Percentiles rank a stretch among this genome's conserved stretches.
Conservation (phyloP, 2,329 filamentous ascomycete genomes). For the Alternaria sp. region DNA sequence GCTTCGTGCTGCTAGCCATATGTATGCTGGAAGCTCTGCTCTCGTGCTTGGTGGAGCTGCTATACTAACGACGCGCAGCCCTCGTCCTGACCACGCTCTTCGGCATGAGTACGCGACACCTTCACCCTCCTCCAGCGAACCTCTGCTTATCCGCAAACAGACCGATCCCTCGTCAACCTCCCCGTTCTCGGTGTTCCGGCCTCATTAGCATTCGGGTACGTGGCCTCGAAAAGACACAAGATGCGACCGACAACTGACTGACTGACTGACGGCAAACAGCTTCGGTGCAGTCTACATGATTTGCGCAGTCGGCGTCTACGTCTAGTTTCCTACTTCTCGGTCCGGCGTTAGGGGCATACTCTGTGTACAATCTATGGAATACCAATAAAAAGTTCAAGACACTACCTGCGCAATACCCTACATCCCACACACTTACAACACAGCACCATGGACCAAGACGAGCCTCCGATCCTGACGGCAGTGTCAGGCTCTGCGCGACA, state of each 20-base stretch:
- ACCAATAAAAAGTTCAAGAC: constrained; percentile 48
- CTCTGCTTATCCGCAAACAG: constrained; percentile 70
- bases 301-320: constrained; percentile 97
- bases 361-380: constrained; percentile 50
- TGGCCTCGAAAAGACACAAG: constrained; percentile 15
- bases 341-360: constrained; percentile 39
- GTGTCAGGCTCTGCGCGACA: constrained; percentile 81
- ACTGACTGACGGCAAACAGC: constrained; percentile 57
- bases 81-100: constrained; percentile 80
- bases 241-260: background rate
- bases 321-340: constrained; percentile 63
- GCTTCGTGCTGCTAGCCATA: constrained; percentile 75
- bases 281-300: constrained; percentile 98
- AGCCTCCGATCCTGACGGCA: constrained; percentile 71
- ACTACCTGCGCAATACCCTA: constrained; percentile 11
- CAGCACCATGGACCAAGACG: constrained; percentile 40
- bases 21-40: constrained; percentile 55
- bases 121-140: background rate
- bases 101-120: constrained; percentile 73
- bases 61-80: constrained; percentile 53
- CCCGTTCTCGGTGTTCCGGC: constrained; percentile 83
- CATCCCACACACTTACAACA: constrained; percentile 6
- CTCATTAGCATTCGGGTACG: constrained; percentile 88
- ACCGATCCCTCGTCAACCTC: constrained; percentile 81
- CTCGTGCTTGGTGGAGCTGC: constrained; percentile 20